These are phyloP conservation scores for Euryodendron excelsum DNA, from an alignment of 148 eudicot genomes.

Conservation along the genomic window DNA sequence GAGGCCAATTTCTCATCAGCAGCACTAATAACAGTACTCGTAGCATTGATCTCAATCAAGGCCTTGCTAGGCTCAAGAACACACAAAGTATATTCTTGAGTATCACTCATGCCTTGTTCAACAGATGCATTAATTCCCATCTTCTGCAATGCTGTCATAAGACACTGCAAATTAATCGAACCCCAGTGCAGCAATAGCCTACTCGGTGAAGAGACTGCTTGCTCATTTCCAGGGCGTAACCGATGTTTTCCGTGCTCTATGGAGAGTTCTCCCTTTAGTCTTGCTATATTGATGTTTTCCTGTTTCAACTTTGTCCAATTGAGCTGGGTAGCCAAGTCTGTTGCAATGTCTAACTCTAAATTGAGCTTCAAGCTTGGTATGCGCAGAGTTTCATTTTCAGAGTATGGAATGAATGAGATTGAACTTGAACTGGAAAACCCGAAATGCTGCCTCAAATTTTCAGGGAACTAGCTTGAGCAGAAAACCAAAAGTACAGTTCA, in stretches of 20 bases:
- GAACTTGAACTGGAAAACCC: slow-evolving; percentile 24
- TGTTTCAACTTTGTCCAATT: slow-evolving; percentile 40
- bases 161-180: slow-evolving; percentile 33
- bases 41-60: slow-evolving; percentile 39
- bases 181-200: slow-evolving; percentile 41
- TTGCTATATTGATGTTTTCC: slow-evolving; percentile 37
- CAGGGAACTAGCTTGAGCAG: slow-evolving; percentile 58
- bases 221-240: slow-evolving; percentile 30
- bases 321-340: slow-evolving; percentile 52
- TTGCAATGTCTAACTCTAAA: slow-evolving; percentile 50
- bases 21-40: slow-evolving; percentile 43
- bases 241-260: slow-evolving; percentile 53
- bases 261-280: slow-evolving; percentile 65
- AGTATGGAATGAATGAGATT: slow-evolving; percentile 37
- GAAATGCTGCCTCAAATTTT: slow-evolving; percentile 32
- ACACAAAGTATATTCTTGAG: slow-evolving; percentile 27
- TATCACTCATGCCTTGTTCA: slow-evolving; percentile 29
- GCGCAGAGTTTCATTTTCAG: slow-evolving; percentile 38
- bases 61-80: slow-evolving; percentile 54
- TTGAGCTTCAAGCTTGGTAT: slow-evolving; percentile 42
- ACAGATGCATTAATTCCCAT: slow-evolving; percentile 51
- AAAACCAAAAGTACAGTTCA: slow-evolving; percentile 10
- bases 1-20: slow-evolving; percentile 53
- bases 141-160: slow-evolving; percentile 40
- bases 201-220: slow-evolving; percentile 13